A percentile compares a stretch with the other conserved stretches of the same genome.
phyloP scores from a whole-genome alignment of 371 early-diverging fungal species.

The Saksenaea oblongispora region DNA sequence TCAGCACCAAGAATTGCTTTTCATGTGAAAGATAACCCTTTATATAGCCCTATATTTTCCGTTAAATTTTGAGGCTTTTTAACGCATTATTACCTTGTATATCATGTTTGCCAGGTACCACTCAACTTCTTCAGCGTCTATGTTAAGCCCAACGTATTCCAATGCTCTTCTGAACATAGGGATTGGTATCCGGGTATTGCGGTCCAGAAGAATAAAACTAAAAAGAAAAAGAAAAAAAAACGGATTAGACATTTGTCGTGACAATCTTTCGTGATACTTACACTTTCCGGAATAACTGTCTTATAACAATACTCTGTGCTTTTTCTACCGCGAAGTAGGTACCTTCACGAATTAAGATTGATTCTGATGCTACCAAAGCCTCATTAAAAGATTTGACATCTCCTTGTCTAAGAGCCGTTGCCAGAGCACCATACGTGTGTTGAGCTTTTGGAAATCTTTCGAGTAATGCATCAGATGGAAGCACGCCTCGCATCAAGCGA shows the following conservation, averaged over 20 bases:
- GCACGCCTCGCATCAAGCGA: constrained; percentile 63
- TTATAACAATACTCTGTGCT: constrained; percentile 66
- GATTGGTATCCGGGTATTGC: constrained; percentile 55
- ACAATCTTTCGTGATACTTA: constrained; percentile 32
- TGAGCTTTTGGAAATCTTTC: constrained; percentile 58
- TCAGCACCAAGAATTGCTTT: constrained; percentile 74
- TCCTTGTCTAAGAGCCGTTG: constrained; percentile 65
- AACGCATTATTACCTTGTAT: constrained; percentile 54
- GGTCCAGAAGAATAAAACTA: constrained; percentile 57
- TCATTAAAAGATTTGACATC: constrained; percentile 73
- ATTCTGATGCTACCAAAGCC: constrained; percentile 51
- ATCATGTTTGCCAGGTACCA: constrained; percentile 77
- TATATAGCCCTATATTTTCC: constrained; percentile 63
- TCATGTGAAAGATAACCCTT: constrained; percentile 90
- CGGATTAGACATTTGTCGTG: neutral
- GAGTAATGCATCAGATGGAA: constrained; percentile 63
- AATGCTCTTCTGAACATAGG: constrained; percentile 57
- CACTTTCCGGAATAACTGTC: constrained; percentile 81
- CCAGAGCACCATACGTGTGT: constrained; percentile 61
- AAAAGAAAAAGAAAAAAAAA: too few relatives aligned
- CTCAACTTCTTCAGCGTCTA: constrained; percentile 52
- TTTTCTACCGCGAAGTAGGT: constrained; percentile 82
- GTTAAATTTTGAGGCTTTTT: neutral
- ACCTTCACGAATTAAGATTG: constrained; percentile 61
- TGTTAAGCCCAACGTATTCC: constrained; percentile 40